Evolutionary conservation across 2,329 filamentous ascomycete species (phyloP).

Genomic region (Penicillium sumatraense): DNA sequence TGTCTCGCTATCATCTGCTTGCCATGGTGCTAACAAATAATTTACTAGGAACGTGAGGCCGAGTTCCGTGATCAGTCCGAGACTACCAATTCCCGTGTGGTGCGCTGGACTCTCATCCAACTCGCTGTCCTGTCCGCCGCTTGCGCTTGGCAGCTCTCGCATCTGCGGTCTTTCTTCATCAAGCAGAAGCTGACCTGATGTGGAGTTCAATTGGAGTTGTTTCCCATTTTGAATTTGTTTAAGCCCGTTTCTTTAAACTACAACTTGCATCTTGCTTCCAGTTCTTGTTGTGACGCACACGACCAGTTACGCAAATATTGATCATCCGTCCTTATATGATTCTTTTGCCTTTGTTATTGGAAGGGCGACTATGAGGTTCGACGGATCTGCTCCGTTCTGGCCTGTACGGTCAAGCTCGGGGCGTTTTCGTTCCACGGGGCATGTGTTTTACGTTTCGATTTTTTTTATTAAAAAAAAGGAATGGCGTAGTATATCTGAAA

Average conservation of each 20-base stretch:
- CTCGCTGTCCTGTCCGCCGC: slow-evolving; percentile 81
- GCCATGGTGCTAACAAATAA: background rate
- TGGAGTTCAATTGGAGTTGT: background rate
- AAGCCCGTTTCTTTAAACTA: slow-evolving; percentile 18
- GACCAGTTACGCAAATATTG: slow-evolving; percentile 19
- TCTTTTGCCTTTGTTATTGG: background rate
- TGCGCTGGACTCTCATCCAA: slow-evolving; percentile 93
- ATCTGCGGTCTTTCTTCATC: slow-evolving; percentile 97
- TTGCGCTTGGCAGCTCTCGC: slow-evolving; percentile 95
- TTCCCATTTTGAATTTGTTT: slow-evolving; percentile 12
- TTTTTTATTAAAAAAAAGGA: slow-evolving; percentile 7
- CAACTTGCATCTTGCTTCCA: slow-evolving; percentile 25
- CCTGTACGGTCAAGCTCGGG: background rate
- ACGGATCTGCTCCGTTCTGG: background rate
- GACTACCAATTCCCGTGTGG: slow-evolving; percentile 84
- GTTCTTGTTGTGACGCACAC: slow-evolving; percentile 15
- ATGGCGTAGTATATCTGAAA: slow-evolving; percentile 19
- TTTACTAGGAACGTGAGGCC: slow-evolving; percentile 82
- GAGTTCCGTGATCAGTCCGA: slow-evolving; percentile 99
- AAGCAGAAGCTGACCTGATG: slow-evolving; percentile 96
- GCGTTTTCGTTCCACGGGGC: background rate
- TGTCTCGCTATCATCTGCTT: background rate
- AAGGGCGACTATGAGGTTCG: background rate
- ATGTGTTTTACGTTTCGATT: slow-evolving; percentile 6
- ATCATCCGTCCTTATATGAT: slow-evolving; percentile 13